Conservation (phyloP, 345 rosid species). For the Ceriops decandra region DNA sequence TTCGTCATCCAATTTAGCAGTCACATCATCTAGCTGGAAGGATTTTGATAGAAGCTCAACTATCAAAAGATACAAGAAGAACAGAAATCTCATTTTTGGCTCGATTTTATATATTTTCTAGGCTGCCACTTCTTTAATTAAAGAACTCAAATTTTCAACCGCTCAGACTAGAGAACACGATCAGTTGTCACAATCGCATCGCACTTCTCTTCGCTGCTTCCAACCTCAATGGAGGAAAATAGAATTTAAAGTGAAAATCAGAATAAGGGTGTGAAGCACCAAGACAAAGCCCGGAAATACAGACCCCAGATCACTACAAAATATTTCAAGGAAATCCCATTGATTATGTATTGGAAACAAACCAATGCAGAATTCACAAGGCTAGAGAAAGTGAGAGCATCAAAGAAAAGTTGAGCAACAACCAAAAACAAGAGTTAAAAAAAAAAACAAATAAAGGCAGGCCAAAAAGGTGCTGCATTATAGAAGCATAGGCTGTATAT, state of each 20-base stretch:
- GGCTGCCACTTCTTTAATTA: constrained; percentile 10
- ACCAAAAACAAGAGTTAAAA: constrained; percentile 19
- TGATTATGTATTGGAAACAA: constrained; percentile 21
- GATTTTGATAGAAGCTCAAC: constrained; percentile 52
- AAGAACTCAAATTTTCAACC: constrained; percentile 18
- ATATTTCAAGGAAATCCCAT: constrained; percentile 26
- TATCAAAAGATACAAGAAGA: constrained; percentile 39
- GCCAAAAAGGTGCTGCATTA: constrained; percentile 18
- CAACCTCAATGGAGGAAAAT: constrained; percentile 1
- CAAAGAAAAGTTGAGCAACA: constrained; percentile 18
- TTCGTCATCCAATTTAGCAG: constrained; percentile 50
- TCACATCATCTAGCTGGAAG: constrained; percentile 25
- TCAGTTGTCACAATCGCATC: neutral
- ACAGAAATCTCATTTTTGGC: constrained; percentile 41
- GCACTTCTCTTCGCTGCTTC: neutral
- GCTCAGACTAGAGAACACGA: neutral
- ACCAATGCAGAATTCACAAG: constrained; percentile 15
- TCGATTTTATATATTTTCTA: neutral
- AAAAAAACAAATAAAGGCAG: constrained; percentile 33
- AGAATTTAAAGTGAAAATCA: neutral
- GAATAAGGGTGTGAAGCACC: too few species aligned
- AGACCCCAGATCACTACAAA: constrained; percentile 26
- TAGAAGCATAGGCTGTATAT: constrained; percentile 38
- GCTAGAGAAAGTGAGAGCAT: constrained; percentile 6
- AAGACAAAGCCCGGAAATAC: neutral